Base-by-base conservation (phyloP, 1,139 yeast species). In the Candida tropicalis region DNA sequence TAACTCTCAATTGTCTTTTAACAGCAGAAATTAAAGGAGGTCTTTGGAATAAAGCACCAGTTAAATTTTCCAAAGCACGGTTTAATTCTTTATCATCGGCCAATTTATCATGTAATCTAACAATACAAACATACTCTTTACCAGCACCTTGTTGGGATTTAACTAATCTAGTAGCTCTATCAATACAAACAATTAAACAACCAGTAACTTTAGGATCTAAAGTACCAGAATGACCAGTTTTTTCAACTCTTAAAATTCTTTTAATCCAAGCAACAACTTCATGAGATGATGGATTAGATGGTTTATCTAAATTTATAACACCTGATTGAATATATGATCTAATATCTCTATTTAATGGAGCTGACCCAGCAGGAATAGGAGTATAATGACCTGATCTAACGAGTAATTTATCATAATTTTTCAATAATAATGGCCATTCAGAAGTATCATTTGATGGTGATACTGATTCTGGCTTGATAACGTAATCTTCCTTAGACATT, bases 101-200 rank as follows among this genome's bases (percentile, higher is more conserved):
- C 54, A 93, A 77, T 54, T 91, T 90, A 53, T 91, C 98, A 67
- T 93, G 99, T 59, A 93, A 79, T 75, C 98, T 83, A 48, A 88
- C 95, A 58, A 93, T 90, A 77, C 99, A 93, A 47, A 93, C 99
- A 73, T 93, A 93, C 81, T 93, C 99, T 70, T 93, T 93, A 79
- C 99, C 99, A 42, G 99, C 99, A 73, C 99, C 98, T 72, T 93
- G 99, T 74, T 93, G 99, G 47, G 97, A 88, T 73, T 93, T 93
- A 56, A 93, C 99, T 64, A 93, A 79, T 73, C 99, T 85, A 47
- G 99, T 93, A 49, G 99, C 99, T 67, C 97, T 84, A 70, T 93
- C 99, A 57, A 93, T 80, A 81, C 99, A 93, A 50, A 93, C 99
- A 68, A 93, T 93, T 67, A 93, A 79, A 77, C 99, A 93, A 53